A percentile compares a stretch with the other conserved stretches of the same genome.
These are phyloP conservation scores for Vitis hybrid DNA, from an alignment of 177 flowering plant species.

Conservation along the genomic window DNA sequence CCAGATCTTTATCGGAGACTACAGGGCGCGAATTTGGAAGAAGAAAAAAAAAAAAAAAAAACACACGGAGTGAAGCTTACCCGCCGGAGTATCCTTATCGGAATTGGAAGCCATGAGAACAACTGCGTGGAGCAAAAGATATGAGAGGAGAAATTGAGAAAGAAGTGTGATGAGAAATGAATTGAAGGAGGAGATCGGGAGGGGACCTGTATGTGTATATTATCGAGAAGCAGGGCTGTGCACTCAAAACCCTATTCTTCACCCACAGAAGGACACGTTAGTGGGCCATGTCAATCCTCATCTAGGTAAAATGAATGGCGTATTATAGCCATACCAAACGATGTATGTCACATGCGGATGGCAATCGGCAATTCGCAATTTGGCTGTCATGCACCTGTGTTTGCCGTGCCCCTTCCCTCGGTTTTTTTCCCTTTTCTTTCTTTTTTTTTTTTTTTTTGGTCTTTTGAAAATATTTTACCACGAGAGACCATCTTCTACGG, in stretches of 20 bases:
- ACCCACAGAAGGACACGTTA: neutral
- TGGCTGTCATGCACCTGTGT: too few species aligned
- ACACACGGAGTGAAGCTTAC: constrained; percentile 5
- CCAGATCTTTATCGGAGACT: neutral
- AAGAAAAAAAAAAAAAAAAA: neutral
- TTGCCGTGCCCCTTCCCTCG: too few species aligned
- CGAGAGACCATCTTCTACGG: too few species aligned
- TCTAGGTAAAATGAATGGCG: neutral
- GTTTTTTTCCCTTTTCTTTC: too few species aligned
- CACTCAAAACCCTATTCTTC: neutral
- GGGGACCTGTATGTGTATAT: neutral
- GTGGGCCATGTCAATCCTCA: constrained; percentile 30
- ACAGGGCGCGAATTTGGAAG: neutral
- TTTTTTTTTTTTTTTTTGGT: too few species aligned
- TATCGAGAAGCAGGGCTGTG: neutral
- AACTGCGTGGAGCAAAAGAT: constrained; percentile 2
- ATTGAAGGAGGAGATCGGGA: neutral
- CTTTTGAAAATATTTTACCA: too few species aligned
- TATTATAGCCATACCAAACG: too few species aligned
- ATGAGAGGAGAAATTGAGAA: neutral
- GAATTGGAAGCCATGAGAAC: constrained; percentile 32
- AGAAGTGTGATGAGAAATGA: neutral
- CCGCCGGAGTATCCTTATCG: constrained; percentile 20
- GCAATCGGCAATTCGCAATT: too few species aligned
- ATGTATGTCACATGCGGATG: too few species aligned